Evolutionary conservation across 2,329 filamentous ascomycete genomes (phyloP), one percentile per base, ranked within the genome.

Genomic region (Ophiostoma novo-ulmi): DNA sequence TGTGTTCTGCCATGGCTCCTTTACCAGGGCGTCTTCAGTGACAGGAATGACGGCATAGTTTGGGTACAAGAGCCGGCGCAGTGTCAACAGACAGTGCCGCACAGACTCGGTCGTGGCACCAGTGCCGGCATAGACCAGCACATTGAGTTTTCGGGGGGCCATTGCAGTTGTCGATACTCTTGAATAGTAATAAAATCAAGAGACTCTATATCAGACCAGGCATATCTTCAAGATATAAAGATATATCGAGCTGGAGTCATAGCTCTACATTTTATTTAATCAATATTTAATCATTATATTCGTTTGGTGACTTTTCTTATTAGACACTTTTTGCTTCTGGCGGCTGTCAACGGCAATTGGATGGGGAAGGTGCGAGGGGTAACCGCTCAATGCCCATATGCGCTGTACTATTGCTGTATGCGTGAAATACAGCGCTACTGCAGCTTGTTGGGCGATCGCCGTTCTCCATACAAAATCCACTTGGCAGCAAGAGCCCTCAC

Each of bases 21-120:
- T 93, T 77, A 97, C 84, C 71, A 99, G 83, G 74, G 91, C 88
- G 7, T 89, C 85, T 71, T 93, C 90, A 38, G 87, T 90, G 73
- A 98, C 86, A 70, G 93, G 90, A 73, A 94, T 94, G 73, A 99
- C 93, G 72, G 94, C 95, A 81, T 99, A 98, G 79, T 94, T 91
- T 68, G 93, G 91, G 3, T 92, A 91, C 35, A 98, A 88, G 5
- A 98, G 86, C 52, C 92, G 89, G 72, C 93, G 91, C 22, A 99
- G 87, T 31, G 93, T 91, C 82, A 91, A 93, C 72, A 97, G 85
- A 79, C 92, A 94, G 79, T 98, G 94, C 67, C 91, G 89, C 73
- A 98, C 92, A 20, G 94, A 97, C 77, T 95, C 92, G 69, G 91
- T 84, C 11, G 94, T 97, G 63, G 91, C 92, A 73, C 95, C 95